These are phyloP conservation scores for Lentinula detonsa DNA, from an alignment of 768 basidiomycete genomes.

Conservation along the genomic window DNA sequence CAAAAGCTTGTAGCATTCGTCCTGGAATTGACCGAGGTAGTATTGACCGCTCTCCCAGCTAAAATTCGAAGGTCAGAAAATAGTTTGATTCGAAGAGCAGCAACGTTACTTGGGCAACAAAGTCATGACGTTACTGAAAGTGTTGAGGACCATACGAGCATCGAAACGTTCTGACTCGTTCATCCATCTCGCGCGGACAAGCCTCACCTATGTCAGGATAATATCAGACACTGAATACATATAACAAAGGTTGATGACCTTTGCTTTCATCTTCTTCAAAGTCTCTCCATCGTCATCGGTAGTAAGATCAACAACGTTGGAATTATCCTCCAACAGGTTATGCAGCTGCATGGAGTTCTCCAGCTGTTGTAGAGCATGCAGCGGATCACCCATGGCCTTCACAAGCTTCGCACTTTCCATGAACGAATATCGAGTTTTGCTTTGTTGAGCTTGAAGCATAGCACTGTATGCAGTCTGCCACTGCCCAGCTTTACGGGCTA, in stretches of 20 bases:
- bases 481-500: conserved; percentile 92
- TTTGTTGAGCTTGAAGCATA: conserved; percentile 81
- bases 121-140: conserved; percentile 46
- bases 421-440: conserved; percentile 68
- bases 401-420: conserved; percentile 87
- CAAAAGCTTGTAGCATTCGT: conserved; percentile 64
- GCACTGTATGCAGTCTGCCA: conserved; percentile 97
- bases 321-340: conserved; percentile 37
- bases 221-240: background rate
- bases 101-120: conserved; percentile 44
- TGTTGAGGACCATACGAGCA: conserved; percentile 49
- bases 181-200: conserved; percentile 89
- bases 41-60: conserved; percentile 87
- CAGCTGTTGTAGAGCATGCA: conserved; percentile 83
- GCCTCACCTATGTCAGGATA: conserved; percentile 48
- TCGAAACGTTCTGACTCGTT: conserved; percentile 83
- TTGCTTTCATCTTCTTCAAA: conserved; percentile 54
- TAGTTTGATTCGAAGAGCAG: background rate
- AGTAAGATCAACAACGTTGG: conserved; percentile 51
- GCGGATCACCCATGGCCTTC: conserved; percentile 69
- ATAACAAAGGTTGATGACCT: conserved; percentile 32
- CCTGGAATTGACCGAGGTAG: conserved; percentile 85
- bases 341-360: conserved; percentile 62
- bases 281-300: conserved; percentile 37
- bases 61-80: background rate